A percentile compares a stretch with the other conserved stretches of the same genome.
These are phyloP conservation scores for Citropsis articulata DNA, from an alignment of 345 rosid species.

Conservation along the genomic window DNA sequence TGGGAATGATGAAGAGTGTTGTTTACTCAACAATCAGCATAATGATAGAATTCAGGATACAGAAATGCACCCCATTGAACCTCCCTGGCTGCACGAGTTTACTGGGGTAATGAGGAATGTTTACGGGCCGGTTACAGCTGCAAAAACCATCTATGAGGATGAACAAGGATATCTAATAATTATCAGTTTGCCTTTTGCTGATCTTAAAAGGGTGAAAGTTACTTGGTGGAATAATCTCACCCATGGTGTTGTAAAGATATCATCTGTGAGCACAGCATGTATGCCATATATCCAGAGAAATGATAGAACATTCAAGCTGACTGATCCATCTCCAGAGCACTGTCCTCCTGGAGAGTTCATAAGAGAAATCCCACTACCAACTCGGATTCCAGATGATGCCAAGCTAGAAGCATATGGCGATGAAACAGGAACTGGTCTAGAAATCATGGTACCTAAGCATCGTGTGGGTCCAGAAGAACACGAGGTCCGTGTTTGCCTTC, in stretches of 20 bases:
- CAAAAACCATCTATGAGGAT: constrained; percentile 58
- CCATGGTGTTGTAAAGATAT: constrained; percentile 55
- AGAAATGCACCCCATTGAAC: constrained; percentile 38
- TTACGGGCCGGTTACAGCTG: constrained; percentile 57
- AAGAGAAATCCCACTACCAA: constrained; percentile 53
- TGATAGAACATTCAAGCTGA: constrained; percentile 53
- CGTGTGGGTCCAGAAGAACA: constrained; percentile 52
- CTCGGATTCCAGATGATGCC: constrained; percentile 56
- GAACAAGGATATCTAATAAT: constrained; percentile 48
- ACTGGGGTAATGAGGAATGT: constrained; percentile 57
- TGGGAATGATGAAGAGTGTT: constrained; percentile 34
- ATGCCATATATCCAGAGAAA: constrained; percentile 49
- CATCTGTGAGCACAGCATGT: constrained; percentile 50
- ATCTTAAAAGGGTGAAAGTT: constrained; percentile 58
- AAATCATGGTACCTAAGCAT: constrained; percentile 52
- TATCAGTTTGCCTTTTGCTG: constrained; percentile 53
- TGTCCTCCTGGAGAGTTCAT: constrained; percentile 60
- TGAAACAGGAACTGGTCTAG: constrained; percentile 52
- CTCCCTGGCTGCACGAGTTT: constrained; percentile 46
- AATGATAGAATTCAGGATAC: constrained; percentile 31
- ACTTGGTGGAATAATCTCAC: constrained; percentile 53
- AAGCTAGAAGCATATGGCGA: constrained; percentile 57
- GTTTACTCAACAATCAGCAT: constrained; percentile 29
- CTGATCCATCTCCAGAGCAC: constrained; percentile 58
- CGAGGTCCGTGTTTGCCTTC: constrained; percentile 54